Conservation (phyloP, 306 rosid genomes). For the Cicer yamashitae region DNA sequence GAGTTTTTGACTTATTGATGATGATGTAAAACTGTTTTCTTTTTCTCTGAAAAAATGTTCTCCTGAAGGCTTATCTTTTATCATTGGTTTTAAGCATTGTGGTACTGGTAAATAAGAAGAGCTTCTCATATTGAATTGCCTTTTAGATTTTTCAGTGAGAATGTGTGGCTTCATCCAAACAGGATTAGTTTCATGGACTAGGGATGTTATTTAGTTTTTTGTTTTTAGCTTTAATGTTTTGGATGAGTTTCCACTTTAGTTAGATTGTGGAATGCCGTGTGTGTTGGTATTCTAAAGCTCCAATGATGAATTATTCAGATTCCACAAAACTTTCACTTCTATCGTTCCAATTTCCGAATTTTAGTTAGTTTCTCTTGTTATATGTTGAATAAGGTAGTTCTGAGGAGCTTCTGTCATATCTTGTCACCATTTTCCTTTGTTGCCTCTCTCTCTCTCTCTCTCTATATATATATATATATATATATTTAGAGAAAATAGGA, state of each 20-base stretch:
- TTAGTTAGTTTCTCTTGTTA: slow-evolving; percentile 8
- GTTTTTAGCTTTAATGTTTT: background rate
- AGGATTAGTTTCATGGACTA: slow-evolving; percentile 10
- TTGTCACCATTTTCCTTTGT: background rate
- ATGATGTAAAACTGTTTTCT: too few species aligned
- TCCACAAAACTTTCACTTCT: slow-evolving; percentile 23
- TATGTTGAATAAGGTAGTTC: slow-evolving; percentile 49
- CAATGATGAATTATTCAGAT: slow-evolving; percentile 50
- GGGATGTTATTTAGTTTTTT: background rate
- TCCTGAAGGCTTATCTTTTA: too few species aligned
- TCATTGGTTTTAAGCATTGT: background rate
- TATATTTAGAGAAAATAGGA: too few species aligned
- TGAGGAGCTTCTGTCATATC: slow-evolving; percentile 54
- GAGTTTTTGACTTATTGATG: background rate
- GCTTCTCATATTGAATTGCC: slow-evolving; percentile 18
- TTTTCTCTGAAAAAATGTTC: too few species aligned
- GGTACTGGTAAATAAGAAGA: background rate
- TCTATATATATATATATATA: too few species aligned
- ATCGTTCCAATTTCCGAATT: slow-evolving; percentile 58
- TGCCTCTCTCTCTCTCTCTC: background rate
- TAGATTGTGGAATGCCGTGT: slow-evolving; percentile 6
- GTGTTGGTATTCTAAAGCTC: slow-evolving; percentile 43
- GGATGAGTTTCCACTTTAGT: slow-evolving; percentile 1
- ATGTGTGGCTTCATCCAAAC: slow-evolving; percentile 1
- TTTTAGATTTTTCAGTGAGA: background rate